phyloP scores from a whole-genome alignment of 176 grass and related monocot genomes.

The Oryza meyeriana region DNA sequence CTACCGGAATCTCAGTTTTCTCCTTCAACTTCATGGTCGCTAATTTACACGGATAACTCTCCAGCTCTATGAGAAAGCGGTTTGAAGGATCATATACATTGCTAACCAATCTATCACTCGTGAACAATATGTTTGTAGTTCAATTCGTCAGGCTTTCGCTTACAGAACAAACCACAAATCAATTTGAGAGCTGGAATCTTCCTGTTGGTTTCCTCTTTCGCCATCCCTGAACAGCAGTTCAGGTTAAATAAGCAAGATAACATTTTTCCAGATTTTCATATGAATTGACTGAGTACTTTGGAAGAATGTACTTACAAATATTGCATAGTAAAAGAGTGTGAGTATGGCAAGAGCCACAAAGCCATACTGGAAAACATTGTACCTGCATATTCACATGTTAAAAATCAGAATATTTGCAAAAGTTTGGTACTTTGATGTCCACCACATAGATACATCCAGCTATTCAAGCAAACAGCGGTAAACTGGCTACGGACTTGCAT shows the following conservation, averaged over 20 bases:
- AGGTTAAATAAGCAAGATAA: constrained; percentile 8
- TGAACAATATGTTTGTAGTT: constrained; percentile 24
- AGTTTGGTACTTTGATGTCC: neutral
- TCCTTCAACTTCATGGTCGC: constrained; percentile 17
- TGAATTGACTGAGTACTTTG: neutral
- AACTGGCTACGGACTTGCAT: neutral
- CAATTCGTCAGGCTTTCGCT: constrained; percentile 32
- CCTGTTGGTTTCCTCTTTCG: constrained; percentile 86
- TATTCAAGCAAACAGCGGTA: neutral
- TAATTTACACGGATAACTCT: constrained; percentile 40
- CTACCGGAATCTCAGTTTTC: constrained; percentile 1
- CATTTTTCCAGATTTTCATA: neutral
- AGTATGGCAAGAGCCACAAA: constrained; percentile 92
- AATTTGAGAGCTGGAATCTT: constrained; percentile 80
- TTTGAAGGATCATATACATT: constrained; percentile 45
- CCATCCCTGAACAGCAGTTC: constrained; percentile 62
- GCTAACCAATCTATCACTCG: constrained; percentile 34
- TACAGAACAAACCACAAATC: constrained; percentile 31
- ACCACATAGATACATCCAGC: neutral
- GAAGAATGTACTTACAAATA: constrained; percentile 61
- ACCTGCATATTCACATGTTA: constrained; percentile 45
- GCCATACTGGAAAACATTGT: constrained; percentile 96
- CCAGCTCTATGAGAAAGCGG: constrained; percentile 9
- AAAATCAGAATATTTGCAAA: constrained; percentile 16
- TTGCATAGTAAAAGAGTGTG: constrained; percentile 84